Conservation (phyloP, 1,139 yeast species). For the Casaregolazyma suthepensis region DNA sequence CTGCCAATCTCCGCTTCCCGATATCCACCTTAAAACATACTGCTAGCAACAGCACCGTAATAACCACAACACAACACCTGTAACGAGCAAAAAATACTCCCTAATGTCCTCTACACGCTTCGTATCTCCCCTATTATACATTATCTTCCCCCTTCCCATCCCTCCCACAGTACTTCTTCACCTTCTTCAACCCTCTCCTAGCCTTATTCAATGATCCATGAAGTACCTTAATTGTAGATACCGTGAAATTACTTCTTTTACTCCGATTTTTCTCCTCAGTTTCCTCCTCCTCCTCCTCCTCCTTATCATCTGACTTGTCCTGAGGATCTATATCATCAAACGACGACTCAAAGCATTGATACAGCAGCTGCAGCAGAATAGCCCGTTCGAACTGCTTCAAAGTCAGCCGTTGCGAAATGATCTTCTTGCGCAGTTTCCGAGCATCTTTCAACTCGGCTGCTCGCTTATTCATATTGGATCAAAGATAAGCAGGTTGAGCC, state of each 20-base stretch:
- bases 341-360: constrained; percentile 4
- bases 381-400: constrained; percentile 1
- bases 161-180: neutral
- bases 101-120: no score
- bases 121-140: no score
- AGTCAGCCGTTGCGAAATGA: constrained; percentile 1
- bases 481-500: no score
- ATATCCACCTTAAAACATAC: no score
- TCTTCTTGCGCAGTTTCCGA: constrained; percentile 3
- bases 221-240: neutral
- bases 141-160: neutral
- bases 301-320: neutral
- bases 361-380: constrained; percentile 1
- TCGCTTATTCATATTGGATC: neutral
- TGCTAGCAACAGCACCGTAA: no score
- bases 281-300: neutral
- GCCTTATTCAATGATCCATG: neutral
- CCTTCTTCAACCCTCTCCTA: neutral
- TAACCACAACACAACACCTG: no score
- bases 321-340: neutral
- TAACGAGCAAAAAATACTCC: no score
- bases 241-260: neutral
- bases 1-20: no score
- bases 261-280: neutral
- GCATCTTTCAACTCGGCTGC: constrained; percentile 4